Evolutionary conservation across 257 asterid species (phyloP).

Genomic region (Solanum paucissectum): DNA sequence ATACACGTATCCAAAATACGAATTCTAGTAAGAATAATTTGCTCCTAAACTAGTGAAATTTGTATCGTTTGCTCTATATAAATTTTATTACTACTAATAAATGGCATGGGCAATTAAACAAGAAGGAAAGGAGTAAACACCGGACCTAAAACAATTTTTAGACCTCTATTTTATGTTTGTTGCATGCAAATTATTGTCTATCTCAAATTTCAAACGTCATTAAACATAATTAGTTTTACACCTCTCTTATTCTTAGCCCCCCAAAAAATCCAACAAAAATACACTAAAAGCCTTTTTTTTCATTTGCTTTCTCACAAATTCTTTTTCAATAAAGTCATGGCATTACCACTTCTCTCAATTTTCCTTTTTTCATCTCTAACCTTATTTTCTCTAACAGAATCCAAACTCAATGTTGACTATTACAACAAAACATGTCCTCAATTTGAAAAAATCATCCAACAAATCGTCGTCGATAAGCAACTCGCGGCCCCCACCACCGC

Average conservation of each 20-base stretch:
- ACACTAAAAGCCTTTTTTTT: not conserved
- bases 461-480: conserved; percentile 53
- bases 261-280: not conserved
- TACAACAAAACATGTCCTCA: conserved; percentile 61
- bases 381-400: conserved; percentile 9
- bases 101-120: not conserved
- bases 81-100: not conserved
- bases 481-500: conserved; percentile 62
- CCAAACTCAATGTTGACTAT: conserved; percentile 37
- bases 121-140: not conserved
- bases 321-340: conserved; percentile 18
- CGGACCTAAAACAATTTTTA: not conserved
- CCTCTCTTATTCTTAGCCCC: not conserved
- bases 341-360: conserved; percentile 12
- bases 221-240: not conserved
- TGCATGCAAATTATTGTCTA: not conserved
- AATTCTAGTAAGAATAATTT: not conserved
- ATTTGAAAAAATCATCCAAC: conserved; percentile 37
- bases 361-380: conserved; percentile 20
- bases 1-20: too few species aligned
- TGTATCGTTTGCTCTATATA: not conserved
- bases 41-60: not conserved
- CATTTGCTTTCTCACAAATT: not conserved
- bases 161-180: not conserved
- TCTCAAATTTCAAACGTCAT: not conserved